Evolutionary conservation across 1,284 basidiomycete genomes (phyloP), one percentile per base, ranked within the genome.

Genomic region (Trametes versicolor): DNA sequence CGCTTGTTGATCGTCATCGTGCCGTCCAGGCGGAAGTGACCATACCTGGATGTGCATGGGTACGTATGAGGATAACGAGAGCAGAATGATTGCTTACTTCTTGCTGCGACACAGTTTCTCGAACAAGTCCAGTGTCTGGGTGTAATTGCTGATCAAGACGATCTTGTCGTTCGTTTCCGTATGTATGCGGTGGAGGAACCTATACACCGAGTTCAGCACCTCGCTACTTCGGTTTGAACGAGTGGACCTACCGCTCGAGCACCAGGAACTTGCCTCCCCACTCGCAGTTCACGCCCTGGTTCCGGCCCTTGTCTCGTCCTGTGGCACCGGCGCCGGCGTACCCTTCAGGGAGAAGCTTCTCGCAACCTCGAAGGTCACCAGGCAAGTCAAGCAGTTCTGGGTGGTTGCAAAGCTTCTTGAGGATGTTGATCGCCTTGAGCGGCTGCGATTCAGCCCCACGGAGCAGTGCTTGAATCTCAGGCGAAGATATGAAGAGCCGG

Each of bases 391-490:
- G 85, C 50, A 99, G 83, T 77, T 97, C 95, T 0, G 97, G 97
- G 74, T 99, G 98, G 76, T 99, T 99, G 80, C 97, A 98, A 0
- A 99, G 84, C 79, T 99, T 99, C 82, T 98, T 97, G 45, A 99
- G 83, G 62, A 99, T 92, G 66, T 95, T 95, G 75, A 99, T 99
- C 0, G 98, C 97, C 76, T 98, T 99, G 65, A 99, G 86, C 4
- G 97, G 98, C 75, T 99, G 97, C 0, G 97, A 98, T 9, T 97
- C 89, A 55, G 88, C 87, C 29, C 98, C 98, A 23, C 94, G 91
- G 3, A 99, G 85, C 19, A 99, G 82, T 17, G 93, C 93, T 76
- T 96, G 95, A 72, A 98, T 98, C 73, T 96, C 95, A 12, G 97
- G 96, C 8, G 97, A 98, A 4, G 91, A 91, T 70, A 98, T 97